phyloP scores from a whole-genome alignment of 495 filamentous ascomycete species.

The Hypomontagnella submonticulosa region DNA sequence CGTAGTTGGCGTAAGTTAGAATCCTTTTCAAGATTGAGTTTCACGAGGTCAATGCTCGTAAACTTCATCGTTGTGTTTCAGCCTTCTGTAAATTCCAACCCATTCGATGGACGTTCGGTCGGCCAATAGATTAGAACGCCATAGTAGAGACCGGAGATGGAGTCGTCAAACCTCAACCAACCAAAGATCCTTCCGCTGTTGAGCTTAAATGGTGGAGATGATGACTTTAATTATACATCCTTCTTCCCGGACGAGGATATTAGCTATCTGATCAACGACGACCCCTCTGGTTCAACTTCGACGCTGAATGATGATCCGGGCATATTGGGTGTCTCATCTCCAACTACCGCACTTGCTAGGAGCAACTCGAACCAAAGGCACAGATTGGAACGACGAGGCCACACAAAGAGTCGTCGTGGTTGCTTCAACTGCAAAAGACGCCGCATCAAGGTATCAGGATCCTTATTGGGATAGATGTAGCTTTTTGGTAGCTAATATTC shows the following conservation, averaged over 20 bases:
- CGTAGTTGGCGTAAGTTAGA: too few relatives aligned
- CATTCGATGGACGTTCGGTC: conserved; percentile 8
- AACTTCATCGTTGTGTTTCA: neutral
- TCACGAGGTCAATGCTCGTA: conserved; percentile 1
- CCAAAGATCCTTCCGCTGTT: conserved; percentile 42
- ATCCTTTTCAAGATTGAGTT: conserved; percentile 9
- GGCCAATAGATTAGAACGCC: neutral
- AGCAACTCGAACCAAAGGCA: conserved; percentile 36
- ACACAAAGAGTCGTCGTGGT: conserved; percentile 71
- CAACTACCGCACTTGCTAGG: conserved; percentile 12
- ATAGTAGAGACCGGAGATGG: conserved; percentile 28
- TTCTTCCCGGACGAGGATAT: conserved; percentile 49
- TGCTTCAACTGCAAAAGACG: conserved; percentile 74
- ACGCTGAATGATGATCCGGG: conserved; percentile 28
- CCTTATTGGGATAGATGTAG: neutral
- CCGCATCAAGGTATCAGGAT: conserved; percentile 64
- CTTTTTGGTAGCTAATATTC: conserved; percentile 1
- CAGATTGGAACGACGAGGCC: conserved; percentile 58
- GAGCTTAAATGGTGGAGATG: conserved; percentile 26
- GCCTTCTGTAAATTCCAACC: conserved; percentile 1
- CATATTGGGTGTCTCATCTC: conserved; percentile 15
- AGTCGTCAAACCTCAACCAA: conserved; percentile 36
- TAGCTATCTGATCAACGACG: conserved; percentile 47
- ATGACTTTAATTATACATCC: conserved; percentile 47
- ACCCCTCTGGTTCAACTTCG: conserved; percentile 35